Evolutionary conservation across 371 early-diverging fungal species (phyloP), one percentile per base, ranked within the genome.

Genomic region (Dichotomocladium elegans): DNA sequence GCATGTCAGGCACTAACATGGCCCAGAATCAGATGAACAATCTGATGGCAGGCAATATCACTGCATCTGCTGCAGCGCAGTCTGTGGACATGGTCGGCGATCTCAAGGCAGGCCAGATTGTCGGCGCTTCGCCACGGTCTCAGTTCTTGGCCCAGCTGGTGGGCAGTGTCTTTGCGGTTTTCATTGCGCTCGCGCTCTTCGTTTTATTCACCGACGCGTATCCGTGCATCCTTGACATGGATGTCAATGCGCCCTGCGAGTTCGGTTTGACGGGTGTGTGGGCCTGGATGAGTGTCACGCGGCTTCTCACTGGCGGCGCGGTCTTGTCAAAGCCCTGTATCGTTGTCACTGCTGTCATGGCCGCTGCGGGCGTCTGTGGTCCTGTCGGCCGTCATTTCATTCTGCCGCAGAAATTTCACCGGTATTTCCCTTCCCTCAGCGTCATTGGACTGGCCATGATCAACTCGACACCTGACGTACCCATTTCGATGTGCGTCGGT

Each of bases 371-470:
- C 47, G 57, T 74, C 14, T 37, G 60, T 28, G 61, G 69, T 51
- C 78, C 83, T 33, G 53, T 84, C 35, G 11, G 79, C 45, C 82
- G 81, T 50, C 63, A 76, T 54, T 74, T 79, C 67, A 44, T 69
- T 8, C 44, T 83, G n/a, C 82, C 85, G 21, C 35, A 71, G 41
- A 66, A 72, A 46, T 79, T 69, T 52, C 79, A 77, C 37, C 63
- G 57, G 27, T 81, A 66, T 55, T 70, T 81, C 63, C 78, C 85
- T 50, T 88, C 86, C 55, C 37, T 81, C 47, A 77, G 74, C 57
- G 86, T 89, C 15, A 60, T 86, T 10, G 90, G 90, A 58, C 70
- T 90, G 44, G 83, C 84, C 30, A 74, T 88, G 63, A 79, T 88
- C 42, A 87, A 82, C 57, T 68, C 78, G 25, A 67, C 68, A 10